These are phyloP conservation scores for Purpureocillium takamizusanense DNA, from an alignment of 2,329 filamentous ascomycete species.

Conservation along the genomic window DNA sequence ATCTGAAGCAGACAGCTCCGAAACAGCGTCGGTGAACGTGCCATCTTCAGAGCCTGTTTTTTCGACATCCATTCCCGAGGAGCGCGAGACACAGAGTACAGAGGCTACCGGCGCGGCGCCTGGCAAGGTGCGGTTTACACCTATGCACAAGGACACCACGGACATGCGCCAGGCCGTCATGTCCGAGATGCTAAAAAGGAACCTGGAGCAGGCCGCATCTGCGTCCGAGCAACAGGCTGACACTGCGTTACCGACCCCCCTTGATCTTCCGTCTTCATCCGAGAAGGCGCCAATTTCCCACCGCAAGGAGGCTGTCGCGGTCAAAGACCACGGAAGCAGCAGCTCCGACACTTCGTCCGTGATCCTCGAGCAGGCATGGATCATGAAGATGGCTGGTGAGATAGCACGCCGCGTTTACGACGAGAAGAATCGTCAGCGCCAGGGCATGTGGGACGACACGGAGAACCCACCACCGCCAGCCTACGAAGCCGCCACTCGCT, in stretches of 20 bases:
- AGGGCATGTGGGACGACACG: conserved; percentile 34
- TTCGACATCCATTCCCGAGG: conserved; percentile 48
- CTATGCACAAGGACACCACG: conserved; percentile 8
- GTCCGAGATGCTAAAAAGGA: conserved; percentile 13
- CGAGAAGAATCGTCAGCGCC: conserved; percentile 53
- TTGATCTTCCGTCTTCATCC: conserved; percentile 1
- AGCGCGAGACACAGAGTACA: conserved; percentile 40
- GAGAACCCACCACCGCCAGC: conserved; percentile 53
- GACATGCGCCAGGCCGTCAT: conserved; percentile 13
- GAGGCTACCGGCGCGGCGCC: conserved; percentile 16
- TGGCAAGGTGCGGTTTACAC: conserved; percentile 33
- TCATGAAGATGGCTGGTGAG: conserved; percentile 88
- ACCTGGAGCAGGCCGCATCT: conserved; percentile 14
- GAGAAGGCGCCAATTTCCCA: conserved; percentile 14
- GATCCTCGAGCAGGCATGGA: conserved; percentile 75
- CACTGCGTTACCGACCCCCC: conserved; percentile 3
- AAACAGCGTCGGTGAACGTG: conserved; percentile 44
- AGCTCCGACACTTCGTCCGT: conserved; percentile 43
- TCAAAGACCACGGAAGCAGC: conserved; percentile 20
- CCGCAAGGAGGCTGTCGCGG: conserved; percentile 19
- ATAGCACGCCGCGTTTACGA: conserved; percentile 83
- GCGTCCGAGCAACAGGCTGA: conserved; percentile 11
- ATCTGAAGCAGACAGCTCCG: conserved; percentile 39
- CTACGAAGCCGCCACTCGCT: conserved; percentile 44
- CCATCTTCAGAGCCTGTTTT: conserved; percentile 54